These are phyloP conservation scores for Aspergillus haitiensis DNA, from an alignment of 495 filamentous ascomycete species.

Conservation along the genomic window DNA sequence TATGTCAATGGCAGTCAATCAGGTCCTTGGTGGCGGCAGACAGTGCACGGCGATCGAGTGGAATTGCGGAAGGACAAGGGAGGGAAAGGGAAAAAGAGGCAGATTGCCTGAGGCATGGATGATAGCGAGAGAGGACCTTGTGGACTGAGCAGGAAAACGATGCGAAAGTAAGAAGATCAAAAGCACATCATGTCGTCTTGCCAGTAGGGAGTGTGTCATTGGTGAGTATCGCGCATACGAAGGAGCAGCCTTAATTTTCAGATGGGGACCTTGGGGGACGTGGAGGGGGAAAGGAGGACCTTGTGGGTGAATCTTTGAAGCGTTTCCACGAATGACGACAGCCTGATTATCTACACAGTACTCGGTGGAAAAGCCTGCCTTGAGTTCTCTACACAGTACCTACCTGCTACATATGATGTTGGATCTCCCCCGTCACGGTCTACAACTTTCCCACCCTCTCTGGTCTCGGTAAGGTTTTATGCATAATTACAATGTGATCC, in stretches of 20 bases:
- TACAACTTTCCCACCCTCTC: too few species aligned
- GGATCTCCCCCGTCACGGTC: too few species aligned
- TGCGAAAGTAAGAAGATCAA: neutral
- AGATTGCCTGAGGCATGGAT: constrained; percentile 23
- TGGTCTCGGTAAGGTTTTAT: too few species aligned
- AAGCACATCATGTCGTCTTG: too few species aligned
- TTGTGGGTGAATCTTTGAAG: constrained; percentile 30
- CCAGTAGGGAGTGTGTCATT: too few species aligned
- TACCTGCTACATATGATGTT: too few species aligned
- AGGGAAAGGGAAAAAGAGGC: constrained; percentile 13
- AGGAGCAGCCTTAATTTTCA: neutral
- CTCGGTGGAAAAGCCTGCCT: too few species aligned
- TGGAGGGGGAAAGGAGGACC: constrained; percentile 33
- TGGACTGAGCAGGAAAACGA: constrained; percentile 11
- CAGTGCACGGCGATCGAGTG: constrained; percentile 18
- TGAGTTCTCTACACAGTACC: too few species aligned
- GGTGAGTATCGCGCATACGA: too few species aligned
- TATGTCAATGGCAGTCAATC: constrained; percentile 8
- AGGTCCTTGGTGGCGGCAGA: constrained; percentile 6
- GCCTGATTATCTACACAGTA: neutral
- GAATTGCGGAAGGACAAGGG: constrained; percentile 15
- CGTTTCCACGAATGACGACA: constrained; percentile 8
- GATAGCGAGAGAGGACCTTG: constrained; percentile 35
- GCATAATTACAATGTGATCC: too few species aligned
- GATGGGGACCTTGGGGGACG: constrained; percentile 21